Evolutionary conservation across 176 grass and related monocot genomes (phyloP).

Genomic region (Avena sativa): DNA sequence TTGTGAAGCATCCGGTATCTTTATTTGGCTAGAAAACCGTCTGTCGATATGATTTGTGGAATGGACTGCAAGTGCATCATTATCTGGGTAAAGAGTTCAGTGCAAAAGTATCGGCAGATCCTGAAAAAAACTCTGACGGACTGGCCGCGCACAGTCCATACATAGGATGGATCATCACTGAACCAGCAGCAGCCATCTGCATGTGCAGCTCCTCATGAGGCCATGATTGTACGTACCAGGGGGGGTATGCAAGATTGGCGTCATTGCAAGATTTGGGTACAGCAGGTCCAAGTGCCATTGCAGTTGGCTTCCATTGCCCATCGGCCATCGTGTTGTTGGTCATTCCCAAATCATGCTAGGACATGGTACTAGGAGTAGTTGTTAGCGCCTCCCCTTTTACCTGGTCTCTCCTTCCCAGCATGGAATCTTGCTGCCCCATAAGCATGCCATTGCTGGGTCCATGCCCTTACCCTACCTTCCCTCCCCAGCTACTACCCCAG

Average conservation of each 20-base stretch:
- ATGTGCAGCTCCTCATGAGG: constrained; percentile 42
- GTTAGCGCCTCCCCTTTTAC: not conserved
- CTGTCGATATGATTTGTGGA: not conserved
- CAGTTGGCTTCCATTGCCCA: constrained; percentile 5
- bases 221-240: not conserved
- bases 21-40: not conserved
- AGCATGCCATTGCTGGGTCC: constrained; percentile 13
- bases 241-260: not conserved
- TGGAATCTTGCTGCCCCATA: constrained; percentile 41
- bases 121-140: not conserved
- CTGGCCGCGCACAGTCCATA: not conserved
- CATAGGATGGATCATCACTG: not conserved
- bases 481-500: constrained; percentile 31
- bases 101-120: not conserved
- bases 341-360: constrained; percentile 34
- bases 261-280: constrained; percentile 37
- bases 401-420: constrained; percentile 12
- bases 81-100: not conserved
- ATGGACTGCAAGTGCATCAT: not conserved
- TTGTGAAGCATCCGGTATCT: not conserved
- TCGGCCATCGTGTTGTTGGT: not conserved
- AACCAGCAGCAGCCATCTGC: not conserved
- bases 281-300: constrained; percentile 28
- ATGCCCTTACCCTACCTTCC: constrained; percentile 24
- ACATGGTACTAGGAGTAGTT: not conserved